Conservation (phyloP, 2,329 filamentous ascomycete genomes). For the Anisogramma anomala region DNA sequence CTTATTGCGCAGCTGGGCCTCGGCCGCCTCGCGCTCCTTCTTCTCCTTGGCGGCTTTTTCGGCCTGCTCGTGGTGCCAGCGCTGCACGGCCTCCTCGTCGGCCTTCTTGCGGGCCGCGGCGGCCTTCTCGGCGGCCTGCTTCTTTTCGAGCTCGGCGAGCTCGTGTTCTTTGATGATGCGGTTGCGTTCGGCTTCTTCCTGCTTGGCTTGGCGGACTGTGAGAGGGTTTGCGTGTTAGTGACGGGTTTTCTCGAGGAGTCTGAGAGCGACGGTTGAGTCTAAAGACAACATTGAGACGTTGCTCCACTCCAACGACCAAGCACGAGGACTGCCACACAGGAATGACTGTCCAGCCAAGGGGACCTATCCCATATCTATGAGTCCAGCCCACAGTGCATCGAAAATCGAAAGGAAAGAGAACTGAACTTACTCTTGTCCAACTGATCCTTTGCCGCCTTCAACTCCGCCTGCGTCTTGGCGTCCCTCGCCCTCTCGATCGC, state of each 20-base stretch:
- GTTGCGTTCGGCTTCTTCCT: constrained; percentile 37
- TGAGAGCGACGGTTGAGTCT: too few species aligned
- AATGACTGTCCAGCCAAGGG: too few species aligned
- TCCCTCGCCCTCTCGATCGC: constrained; percentile 28
- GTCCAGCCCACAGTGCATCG: too few species aligned
- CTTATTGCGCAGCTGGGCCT: constrained; percentile 43
- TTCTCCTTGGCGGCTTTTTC: constrained; percentile 36
- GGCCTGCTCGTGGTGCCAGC: constrained; percentile 38
- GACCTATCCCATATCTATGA: too few species aligned
- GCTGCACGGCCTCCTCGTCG: constrained; percentile 38
- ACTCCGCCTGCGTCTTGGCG: constrained; percentile 35
- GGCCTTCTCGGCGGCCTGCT: constrained; percentile 34
- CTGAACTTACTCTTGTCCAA: constrained; percentile 27
- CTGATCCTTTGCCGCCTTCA: constrained; percentile 37
- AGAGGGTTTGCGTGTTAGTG: neutral
- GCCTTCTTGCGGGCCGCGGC: constrained; percentile 33
- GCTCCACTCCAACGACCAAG: too few species aligned
- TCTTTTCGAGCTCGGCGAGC: constrained; percentile 34
- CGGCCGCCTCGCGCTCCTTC: constrained; percentile 35
- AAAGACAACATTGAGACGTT: neutral
- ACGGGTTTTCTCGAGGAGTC: too few species aligned
- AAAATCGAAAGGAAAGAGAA: neutral
- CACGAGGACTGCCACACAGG: too few species aligned
- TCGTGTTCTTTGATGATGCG: constrained; percentile 43
- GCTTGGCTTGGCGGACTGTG: constrained; percentile 29